Percentiles rank a stretch among this genome's conserved stretches.
These are phyloP conservation scores for Chytriomyces confervae DNA, from an alignment of 192 early-diverging fungal genomes.

Conservation along the genomic window DNA sequence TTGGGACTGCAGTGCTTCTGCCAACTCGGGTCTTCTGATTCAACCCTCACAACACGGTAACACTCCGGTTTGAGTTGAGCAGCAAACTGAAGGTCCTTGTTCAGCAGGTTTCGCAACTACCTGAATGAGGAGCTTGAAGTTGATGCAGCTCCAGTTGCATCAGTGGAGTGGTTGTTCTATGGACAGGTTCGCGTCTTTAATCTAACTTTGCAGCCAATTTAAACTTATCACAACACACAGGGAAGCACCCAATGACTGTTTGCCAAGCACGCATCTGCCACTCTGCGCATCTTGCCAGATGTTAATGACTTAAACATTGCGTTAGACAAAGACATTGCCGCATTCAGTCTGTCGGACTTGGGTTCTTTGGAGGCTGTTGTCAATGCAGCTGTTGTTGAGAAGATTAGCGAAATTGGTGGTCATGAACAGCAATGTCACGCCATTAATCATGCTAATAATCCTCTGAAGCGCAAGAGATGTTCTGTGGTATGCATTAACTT, in stretches of 20 bases:
- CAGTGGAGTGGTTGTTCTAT: not conserved
- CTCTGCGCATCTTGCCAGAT: not conserved
- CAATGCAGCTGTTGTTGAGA: not conserved
- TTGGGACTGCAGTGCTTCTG: conserved; percentile 1
- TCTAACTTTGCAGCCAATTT: not conserved
- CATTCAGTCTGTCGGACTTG: not conserved
- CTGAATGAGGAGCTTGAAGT: conserved; percentile 16
- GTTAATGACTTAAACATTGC: not conserved
- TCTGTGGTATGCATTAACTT: too few relatives aligned
- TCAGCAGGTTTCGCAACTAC: conserved; percentile 2
- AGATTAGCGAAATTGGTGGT: not conserved
- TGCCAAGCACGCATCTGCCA: not conserved
- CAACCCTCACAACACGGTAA: not conserved
- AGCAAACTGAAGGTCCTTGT: not conserved
- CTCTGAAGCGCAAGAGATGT: too few relatives aligned
- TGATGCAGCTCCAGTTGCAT: not conserved
- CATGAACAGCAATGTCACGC: not conserved
- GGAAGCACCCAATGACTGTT: not conserved
- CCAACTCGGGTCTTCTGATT: not conserved
- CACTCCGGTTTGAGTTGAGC: not conserved
- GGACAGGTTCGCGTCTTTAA: not conserved
- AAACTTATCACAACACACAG: not conserved
- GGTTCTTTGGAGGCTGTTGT: not conserved
- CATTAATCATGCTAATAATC: not conserved
- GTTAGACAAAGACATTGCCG: not conserved